Conservation (phyloP, 2,329 filamentous ascomycete genomes). For the Lasiodiplodia theobromae region DNA sequence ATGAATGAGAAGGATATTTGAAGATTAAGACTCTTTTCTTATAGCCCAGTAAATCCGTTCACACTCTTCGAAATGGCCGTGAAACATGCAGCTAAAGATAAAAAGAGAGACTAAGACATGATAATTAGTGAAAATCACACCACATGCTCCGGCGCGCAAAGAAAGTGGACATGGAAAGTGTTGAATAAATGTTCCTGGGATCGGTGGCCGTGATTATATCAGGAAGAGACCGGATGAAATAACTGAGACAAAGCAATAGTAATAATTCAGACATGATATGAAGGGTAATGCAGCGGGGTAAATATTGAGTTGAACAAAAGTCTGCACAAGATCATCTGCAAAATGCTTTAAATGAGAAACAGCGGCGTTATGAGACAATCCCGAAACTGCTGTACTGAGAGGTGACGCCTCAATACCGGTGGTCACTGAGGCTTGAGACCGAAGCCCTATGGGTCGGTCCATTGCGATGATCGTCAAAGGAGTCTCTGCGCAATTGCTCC, state of each 20-base stretch:
- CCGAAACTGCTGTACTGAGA: not conserved
- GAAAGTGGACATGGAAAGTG: not conserved
- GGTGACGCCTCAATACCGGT: not conserved
- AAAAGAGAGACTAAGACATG: not conserved
- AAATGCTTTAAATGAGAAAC: not conserved
- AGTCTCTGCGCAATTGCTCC: conserved; percentile 32
- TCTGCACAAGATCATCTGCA: not conserved
- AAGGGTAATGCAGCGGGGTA: not conserved
- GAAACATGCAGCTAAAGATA: not conserved
- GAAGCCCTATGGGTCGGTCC: conserved; percentile 12
- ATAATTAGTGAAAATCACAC: not conserved
- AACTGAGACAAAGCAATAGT: not conserved
- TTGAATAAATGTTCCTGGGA: not conserved
- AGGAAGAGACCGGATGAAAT: not conserved
- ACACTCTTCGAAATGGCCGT: not conserved
- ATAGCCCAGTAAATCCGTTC: not conserved
- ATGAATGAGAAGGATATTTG: not conserved
- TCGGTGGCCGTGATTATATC: not conserved
- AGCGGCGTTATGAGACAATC: not conserved
- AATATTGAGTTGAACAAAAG: not conserved
- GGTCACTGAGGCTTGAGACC: conserved; percentile 1
- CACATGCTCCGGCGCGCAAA: not conserved
- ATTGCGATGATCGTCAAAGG: conserved; percentile 29
- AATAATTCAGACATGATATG: not conserved
- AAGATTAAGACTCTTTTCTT: not conserved